Percentiles rank a stretch among this genome's conserved stretches.
Conservation (phyloP, 768 basidiomycete species). For the Cytidiella melzeri region DNA sequence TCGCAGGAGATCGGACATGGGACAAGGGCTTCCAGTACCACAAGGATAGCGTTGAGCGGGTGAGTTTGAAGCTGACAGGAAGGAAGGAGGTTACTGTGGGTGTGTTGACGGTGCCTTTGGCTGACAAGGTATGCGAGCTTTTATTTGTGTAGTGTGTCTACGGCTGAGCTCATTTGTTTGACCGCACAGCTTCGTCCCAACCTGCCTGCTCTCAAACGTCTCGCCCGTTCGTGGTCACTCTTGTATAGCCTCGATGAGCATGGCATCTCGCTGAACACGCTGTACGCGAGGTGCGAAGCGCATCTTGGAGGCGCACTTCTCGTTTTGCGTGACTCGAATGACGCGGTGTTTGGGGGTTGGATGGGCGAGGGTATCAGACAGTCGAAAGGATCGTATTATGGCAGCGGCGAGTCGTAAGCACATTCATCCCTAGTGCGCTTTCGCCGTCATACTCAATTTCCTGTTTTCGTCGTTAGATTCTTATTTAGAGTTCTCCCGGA, state of each 20-base stretch:
- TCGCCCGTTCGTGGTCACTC: constrained; percentile 68
- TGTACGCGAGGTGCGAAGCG: constrained; percentile 62
- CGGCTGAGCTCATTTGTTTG: too few species aligned
- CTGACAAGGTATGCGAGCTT: constrained; percentile 58
- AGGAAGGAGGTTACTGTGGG: constrained; percentile 47
- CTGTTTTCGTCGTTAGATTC: too few species aligned
- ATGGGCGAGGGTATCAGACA: constrained; percentile 64
- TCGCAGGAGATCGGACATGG: constrained; percentile 59
- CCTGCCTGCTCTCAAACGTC: constrained; percentile 67
- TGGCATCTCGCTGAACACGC: constrained; percentile 85
- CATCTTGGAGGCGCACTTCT: constrained; percentile 49
- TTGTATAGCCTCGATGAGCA: constrained; percentile 93
- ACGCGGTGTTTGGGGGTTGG: constrained; percentile 76
- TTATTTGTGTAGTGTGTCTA: too few species aligned
- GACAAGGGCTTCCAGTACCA: constrained; percentile 48
- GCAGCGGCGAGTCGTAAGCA: constrained; percentile 78
- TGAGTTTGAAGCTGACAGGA: constrained; percentile 48
- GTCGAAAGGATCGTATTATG: constrained; percentile 70
- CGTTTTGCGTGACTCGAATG: constrained; percentile 56
- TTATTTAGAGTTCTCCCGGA: constrained; percentile 57
- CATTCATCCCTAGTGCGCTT: constrained; percentile 5
- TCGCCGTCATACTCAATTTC: too few species aligned
- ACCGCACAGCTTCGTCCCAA: constrained; percentile 56
- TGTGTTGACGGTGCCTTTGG: constrained; percentile 48
- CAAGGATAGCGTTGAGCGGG: constrained; percentile 28